Conservation (phyloP, 2,329 filamentous ascomycete genomes). For the Ophiostoma himal-ulmi region DNA sequence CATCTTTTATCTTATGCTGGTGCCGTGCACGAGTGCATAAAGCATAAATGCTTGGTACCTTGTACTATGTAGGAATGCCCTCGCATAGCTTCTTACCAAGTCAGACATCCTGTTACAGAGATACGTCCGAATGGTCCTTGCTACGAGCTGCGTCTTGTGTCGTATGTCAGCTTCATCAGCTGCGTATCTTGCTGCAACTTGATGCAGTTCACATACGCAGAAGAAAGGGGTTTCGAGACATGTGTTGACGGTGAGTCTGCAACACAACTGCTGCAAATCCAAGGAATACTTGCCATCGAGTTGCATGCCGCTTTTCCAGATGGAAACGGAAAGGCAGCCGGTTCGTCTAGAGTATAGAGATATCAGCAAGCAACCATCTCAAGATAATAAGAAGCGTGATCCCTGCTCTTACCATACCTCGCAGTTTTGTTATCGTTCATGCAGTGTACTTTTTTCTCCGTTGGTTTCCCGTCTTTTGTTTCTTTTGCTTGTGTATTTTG, state of each 20-base stretch:
- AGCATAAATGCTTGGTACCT: no score
- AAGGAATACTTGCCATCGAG: no score
- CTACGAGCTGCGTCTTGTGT: not conserved
- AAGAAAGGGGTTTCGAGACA: not conserved
- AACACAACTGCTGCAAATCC: not conserved
- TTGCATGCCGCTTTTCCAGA: not conserved
- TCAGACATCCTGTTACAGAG: conserved; percentile 3
- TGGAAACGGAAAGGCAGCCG: not conserved
- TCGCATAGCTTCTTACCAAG: not conserved
- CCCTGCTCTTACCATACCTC: not conserved
- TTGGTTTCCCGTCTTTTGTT: not conserved
- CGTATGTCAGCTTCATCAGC: not conserved
- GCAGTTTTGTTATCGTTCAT: not conserved
- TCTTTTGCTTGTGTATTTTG: not conserved
- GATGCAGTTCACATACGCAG: not conserved
- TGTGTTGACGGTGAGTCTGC: not conserved
- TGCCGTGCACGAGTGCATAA: no score
- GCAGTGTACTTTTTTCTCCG: conserved; percentile 2
- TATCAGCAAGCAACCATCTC: not conserved
- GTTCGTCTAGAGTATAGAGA: not conserved
- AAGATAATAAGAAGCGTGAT: not conserved
- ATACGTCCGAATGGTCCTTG: conserved; percentile 2
- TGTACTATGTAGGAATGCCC: no score
- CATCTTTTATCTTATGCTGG: no score
- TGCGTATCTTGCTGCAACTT: not conserved